phyloP scores from a whole-genome alignment of 345 rosid species.

The Rhodomyrtus tomentosa region DNA sequence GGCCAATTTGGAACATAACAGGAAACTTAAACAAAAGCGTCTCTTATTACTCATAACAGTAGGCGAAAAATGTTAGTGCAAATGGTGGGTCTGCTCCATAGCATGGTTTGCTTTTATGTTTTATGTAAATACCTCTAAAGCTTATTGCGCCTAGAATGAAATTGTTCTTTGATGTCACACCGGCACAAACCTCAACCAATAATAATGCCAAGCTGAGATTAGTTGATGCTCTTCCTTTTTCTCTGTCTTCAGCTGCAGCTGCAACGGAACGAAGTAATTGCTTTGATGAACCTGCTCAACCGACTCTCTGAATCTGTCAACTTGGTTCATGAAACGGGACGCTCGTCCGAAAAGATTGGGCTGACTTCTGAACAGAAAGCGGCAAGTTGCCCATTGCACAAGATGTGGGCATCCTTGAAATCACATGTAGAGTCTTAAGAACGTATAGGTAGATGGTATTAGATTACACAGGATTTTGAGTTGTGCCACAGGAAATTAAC shows the following conservation, averaged over 20 bases:
- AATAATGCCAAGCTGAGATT: not conserved
- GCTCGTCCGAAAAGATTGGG: slow-evolving; percentile 17
- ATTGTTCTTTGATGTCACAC: not conserved
- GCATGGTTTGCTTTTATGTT: not conserved
- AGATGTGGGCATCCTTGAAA: slow-evolving; percentile 13
- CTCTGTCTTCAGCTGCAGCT: slow-evolving; percentile 39
- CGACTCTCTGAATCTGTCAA: slow-evolving; percentile 64
- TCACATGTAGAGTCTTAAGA: not conserved
- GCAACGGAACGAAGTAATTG: slow-evolving; percentile 75
- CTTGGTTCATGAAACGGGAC: slow-evolving; percentile 47
- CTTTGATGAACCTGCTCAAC: slow-evolving; percentile 61
- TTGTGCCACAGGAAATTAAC: not conserved
- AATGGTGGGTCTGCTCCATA: not conserved
- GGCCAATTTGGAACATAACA: not conserved
- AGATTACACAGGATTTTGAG: not conserved
- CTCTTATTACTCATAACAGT: not conserved
- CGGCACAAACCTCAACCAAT: not conserved
- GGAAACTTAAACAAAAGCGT: not conserved
- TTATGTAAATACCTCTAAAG: not conserved
- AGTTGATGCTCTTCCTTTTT: not conserved
- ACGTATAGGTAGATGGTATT: not conserved
- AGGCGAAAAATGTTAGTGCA: not conserved
- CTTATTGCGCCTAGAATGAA: not conserved
- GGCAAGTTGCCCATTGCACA: slow-evolving; percentile 20
- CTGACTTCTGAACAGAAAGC: slow-evolving; percentile 8